Evolutionary conservation across 2,329 filamentous ascomycete genomes (phyloP), one percentile per base, ranked within the genome.

Genomic region (Coniochaeta hoffmannii): DNA sequence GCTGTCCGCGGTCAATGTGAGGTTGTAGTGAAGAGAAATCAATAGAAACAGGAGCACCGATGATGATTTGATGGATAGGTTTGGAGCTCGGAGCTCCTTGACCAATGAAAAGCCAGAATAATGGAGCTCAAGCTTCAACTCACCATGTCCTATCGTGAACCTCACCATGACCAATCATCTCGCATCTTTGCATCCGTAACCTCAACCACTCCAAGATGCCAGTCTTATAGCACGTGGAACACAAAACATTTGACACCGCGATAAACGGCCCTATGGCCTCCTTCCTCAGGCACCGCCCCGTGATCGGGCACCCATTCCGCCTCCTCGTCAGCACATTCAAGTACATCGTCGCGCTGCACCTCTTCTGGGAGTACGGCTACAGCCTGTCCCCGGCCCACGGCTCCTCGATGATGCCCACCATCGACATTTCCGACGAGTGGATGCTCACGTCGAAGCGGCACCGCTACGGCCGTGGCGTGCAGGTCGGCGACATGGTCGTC

Each of bases 401-500:
- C 1, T 84, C 90, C 3, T 93, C 88, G 17, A 97, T 97, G 94
- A 80, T 94, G 53, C 93, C 93, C 8, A 96, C 90, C 0, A 85
- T 97, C 58, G 76, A 79, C 24, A 76, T 85, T 1, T 70, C 76
- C 9, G 86, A 85, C 55, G 87, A 93, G 65, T 85, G 76, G 69
- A 76, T 93, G 50, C 69, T 92, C 12, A 81, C 89, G 54, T 85
- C 84, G 57, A 84, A 84, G 62, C 73, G 77, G n/a, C 80, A 87
- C 69, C 82, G 87, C 7, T 77, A 82, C 30, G 93, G 93, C 4
- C 81, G 86, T 32, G 69, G 72, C 62, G 66, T 84, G 14, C 66
- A 72, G 52, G 86, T 96, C n/a, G 94, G 94, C 28, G 94, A 99
- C 70, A 72, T 97, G 11, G 85, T 97, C 51, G 79, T 81, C 24